phyloP scores from a whole-genome alignment of 768 basidiomycete genomes.

The Sutorius australiensis region DNA sequence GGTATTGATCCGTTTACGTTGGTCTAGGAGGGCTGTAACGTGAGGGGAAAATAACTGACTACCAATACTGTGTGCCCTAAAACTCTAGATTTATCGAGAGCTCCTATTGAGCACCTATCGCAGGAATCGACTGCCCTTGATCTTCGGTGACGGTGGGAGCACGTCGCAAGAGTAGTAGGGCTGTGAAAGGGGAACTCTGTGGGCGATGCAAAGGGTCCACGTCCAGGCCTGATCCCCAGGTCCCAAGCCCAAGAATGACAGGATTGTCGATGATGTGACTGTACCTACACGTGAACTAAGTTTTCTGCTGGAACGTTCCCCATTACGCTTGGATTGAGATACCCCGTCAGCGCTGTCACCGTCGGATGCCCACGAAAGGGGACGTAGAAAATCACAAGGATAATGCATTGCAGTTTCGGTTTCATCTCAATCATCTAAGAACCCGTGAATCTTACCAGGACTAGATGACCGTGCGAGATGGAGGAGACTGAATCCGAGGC shows the following conservation, averaged over 20 bases:
- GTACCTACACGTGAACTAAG: neutral
- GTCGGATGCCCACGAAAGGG: neutral
- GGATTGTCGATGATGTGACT: neutral
- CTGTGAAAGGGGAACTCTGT: neutral
- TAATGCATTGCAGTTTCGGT: neutral
- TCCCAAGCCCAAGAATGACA: neutral
- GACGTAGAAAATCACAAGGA: neutral
- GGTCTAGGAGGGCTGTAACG: conserved; percentile 2
- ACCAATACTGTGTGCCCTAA: conserved; percentile 7
- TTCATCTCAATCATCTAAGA: neutral
- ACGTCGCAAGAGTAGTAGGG: neutral
- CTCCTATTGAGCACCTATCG: conserved; percentile 11
- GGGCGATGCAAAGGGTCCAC: neutral
- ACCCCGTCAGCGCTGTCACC: neutral
- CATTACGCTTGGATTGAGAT: neutral
- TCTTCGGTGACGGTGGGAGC: neutral
- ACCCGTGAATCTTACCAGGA: neutral
- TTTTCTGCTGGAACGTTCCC: neutral
- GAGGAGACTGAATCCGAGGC: neutral
- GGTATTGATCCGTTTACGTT: conserved; percentile 5
- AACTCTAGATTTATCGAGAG: conserved; percentile 8
- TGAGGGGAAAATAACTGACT: conserved; percentile 4
- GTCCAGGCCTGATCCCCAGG: neutral
- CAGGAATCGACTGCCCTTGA: conserved; percentile 9
- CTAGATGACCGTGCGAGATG: neutral